A percentile compares a stretch with the other conserved stretches of the same genome.
These are phyloP conservation scores for Sporobolomyces roseus DNA, from an alignment of 768 basidiomycete genomes.

Conservation along the genomic window DNA sequence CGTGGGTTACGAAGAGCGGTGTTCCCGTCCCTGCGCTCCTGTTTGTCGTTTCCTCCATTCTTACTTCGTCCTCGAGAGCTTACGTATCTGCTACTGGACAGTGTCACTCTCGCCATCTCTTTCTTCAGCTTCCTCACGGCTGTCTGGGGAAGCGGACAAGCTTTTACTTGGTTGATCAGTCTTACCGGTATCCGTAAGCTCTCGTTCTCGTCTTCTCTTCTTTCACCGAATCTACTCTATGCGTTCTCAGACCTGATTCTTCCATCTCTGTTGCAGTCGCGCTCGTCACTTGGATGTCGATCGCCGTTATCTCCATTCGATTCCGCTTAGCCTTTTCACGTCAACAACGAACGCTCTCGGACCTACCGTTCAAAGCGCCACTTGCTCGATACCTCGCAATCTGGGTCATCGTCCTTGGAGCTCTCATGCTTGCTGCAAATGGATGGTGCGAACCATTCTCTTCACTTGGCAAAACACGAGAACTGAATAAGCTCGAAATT, in stretches of 20 bases:
- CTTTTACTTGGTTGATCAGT: slow-evolving; percentile 54
- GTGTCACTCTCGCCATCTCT: slow-evolving; percentile 56
- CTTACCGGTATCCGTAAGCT: slow-evolving; percentile 64
- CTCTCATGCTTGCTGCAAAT: slow-evolving; percentile 58
- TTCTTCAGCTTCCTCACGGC: slow-evolving; percentile 59
- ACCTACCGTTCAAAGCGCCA: slow-evolving; percentile 60
- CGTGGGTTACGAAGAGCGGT: slow-evolving; percentile 55
- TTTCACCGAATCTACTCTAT: too few relatives aligned
- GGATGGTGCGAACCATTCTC: slow-evolving; percentile 48
- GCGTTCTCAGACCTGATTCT: too few relatives aligned
- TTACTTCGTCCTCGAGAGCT: slow-evolving; percentile 54
- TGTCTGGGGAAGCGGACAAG: slow-evolving; percentile 58
- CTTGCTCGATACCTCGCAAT: slow-evolving; percentile 58
- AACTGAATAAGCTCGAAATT: neutral
- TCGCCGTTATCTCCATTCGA: slow-evolving; percentile 55
- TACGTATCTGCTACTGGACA: too few relatives aligned
- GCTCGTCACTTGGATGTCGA: slow-evolving; percentile 61
- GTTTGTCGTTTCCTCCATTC: slow-evolving; percentile 49
- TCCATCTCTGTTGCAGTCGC: too few relatives aligned
- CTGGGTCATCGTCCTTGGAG: slow-evolving; percentile 55
- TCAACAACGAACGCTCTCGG: slow-evolving; percentile 56
- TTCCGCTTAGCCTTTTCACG: slow-evolving; percentile 62
- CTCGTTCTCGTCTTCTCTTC: too few relatives aligned
- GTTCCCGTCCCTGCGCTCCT: slow-evolving; percentile 54
- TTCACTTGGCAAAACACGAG: too few relatives aligned